Evolutionary conservation across 208 protist genomes (phyloP).

Genomic region (Trypanosoma grayi): DNA sequence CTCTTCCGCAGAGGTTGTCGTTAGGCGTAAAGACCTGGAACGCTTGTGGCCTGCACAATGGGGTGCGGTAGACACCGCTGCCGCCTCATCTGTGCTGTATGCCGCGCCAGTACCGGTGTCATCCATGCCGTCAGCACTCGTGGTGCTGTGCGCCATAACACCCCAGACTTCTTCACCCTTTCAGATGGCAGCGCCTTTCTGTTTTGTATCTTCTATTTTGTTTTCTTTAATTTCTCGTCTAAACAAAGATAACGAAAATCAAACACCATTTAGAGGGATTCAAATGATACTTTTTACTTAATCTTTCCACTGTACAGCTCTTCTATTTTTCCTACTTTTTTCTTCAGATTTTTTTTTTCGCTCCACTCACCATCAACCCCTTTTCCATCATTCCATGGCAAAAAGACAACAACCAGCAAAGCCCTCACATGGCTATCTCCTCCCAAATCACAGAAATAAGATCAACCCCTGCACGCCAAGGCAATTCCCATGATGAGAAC

Average conservation of each 20-base stretch:
- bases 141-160: not conserved
- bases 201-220: not conserved
- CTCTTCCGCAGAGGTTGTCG: not conserved
- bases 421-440: no score
- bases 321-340: not conserved
- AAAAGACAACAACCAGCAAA: no score
- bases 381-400: no score
- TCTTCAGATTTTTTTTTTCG: not conserved
- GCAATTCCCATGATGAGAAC: slow-evolving; percentile 23
- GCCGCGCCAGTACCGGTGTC: slow-evolving; percentile 10
- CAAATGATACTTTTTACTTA: no score
- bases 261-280: no score
- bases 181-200: not conserved
- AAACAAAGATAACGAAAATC: slow-evolving; percentile 5
- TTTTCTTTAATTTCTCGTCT: not conserved
- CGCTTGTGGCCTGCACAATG: slow-evolving; percentile 21
- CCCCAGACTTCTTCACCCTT: no score
- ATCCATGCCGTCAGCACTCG: not conserved
- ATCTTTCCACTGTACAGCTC: no score
- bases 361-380: not conserved
- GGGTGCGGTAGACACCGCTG: not conserved
- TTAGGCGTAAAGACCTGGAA: not conserved
- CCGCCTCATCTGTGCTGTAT: not conserved
- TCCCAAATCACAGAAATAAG: not conserved
- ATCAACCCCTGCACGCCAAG: slow-evolving; percentile 11